Evolutionary conservation across 495 filamentous ascomycete genomes (phyloP).

Genomic region (Aspergillus cavernicola): DNA sequence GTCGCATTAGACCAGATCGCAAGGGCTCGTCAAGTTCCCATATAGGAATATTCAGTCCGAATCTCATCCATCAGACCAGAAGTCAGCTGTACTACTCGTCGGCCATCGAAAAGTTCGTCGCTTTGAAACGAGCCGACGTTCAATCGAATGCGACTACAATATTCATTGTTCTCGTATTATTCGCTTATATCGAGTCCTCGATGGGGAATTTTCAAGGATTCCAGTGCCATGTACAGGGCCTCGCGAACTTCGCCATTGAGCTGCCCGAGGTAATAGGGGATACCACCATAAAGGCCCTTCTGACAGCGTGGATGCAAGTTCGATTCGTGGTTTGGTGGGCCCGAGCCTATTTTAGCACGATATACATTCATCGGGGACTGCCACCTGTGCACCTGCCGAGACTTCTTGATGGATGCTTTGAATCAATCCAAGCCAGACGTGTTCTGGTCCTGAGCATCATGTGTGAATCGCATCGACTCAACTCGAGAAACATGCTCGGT

Average conservation of each 20-base stretch:
- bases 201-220: slow-evolving; percentile 31
- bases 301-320: slow-evolving; percentile 25
- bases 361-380: slow-evolving; percentile 15
- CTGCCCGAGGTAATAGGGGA: background rate
- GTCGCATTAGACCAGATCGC: slow-evolving; percentile 20
- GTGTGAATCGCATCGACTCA: slow-evolving; percentile 31
- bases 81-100: slow-evolving; percentile 29
- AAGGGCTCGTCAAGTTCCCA: background rate
- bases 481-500: slow-evolving; percentile 12
- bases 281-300: background rate
- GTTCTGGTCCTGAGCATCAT: slow-evolving; percentile 24
- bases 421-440: slow-evolving; percentile 18
- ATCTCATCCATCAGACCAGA: slow-evolving; percentile 21
- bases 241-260: slow-evolving; percentile 11
- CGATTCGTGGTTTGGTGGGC: slow-evolving; percentile 29
- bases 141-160: slow-evolving; percentile 4
- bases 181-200: slow-evolving; percentile 27
- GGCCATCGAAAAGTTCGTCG: slow-evolving; percentile 17
- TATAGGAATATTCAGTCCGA: slow-evolving; percentile 20
- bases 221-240: slow-evolving; percentile 22
- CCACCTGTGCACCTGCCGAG: slow-evolving; percentile 8
- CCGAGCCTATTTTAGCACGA: slow-evolving; percentile 22
- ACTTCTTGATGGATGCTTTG: slow-evolving; percentile 1
- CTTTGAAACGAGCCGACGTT: slow-evolving; percentile 7
- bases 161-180: slow-evolving; percentile 19